These are phyloP conservation scores for Rhizopogon parksii DNA, from an alignment of 1,284 basidiomycete genomes.

Conservation along the genomic window DNA sequence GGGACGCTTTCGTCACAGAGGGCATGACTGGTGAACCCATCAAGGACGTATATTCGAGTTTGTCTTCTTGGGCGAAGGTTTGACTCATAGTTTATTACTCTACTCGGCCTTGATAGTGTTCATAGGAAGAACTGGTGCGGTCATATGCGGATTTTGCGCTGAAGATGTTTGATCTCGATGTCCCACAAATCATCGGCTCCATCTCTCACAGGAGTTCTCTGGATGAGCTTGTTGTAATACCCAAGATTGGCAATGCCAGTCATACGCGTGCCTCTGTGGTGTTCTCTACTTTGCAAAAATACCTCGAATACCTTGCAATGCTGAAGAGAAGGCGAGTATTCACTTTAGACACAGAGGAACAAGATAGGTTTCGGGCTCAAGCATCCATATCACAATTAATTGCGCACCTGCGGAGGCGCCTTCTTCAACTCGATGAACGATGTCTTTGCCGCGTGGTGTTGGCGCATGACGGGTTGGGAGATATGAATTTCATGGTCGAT, in stretches of 20 bases:
- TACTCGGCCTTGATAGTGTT: not conserved
- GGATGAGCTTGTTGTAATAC: constrained; percentile 3
- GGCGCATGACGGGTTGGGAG: constrained; percentile 1
- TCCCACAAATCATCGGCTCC: constrained; percentile 6
- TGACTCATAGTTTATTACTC: not conserved
- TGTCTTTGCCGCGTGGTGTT: not conserved
- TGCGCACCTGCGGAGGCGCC: not conserved
- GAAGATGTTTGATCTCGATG: not conserved
- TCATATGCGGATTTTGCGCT: constrained; percentile 7
- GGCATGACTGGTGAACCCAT: not conserved
- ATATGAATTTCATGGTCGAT: constrained; percentile 1
- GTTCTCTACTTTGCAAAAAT: constrained; percentile 5
- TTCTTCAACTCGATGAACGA: not conserved
- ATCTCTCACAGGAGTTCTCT: not conserved
- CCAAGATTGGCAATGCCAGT: not conserved
- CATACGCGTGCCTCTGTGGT: not conserved
- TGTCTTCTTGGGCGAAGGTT: constrained; percentile 2
- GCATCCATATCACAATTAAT: constrained; percentile 5
- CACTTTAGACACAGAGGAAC: constrained; percentile 2
- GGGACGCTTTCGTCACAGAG: constrained; percentile 1
- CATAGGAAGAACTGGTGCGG: constrained; percentile 6
- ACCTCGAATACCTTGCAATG: not conserved
- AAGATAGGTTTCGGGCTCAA: constrained; percentile 6
- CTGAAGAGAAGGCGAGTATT: constrained; percentile 2
- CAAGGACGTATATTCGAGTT: not conserved